phyloP scores from a whole-genome alignment of 306 rosid species.

The Leucaena leucocephala region DNA sequence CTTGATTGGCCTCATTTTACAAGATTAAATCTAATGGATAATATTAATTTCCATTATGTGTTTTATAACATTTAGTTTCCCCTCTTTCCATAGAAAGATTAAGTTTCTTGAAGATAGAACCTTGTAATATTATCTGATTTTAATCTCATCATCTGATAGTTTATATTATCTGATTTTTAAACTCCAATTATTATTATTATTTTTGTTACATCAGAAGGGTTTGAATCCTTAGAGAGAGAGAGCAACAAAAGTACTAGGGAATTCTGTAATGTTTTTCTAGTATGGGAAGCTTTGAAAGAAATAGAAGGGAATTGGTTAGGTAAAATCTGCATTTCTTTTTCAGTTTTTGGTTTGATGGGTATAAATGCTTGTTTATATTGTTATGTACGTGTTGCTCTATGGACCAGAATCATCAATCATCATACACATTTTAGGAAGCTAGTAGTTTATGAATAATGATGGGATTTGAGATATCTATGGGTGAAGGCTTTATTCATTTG shows the following conservation, averaged over 20 bases:
- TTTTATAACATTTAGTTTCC: not conserved
- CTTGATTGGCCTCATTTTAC: not conserved
- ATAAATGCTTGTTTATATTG: too few relatives aligned
- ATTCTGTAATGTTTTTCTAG: not conserved
- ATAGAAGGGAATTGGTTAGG: not conserved
- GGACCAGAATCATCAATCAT: too few relatives aligned
- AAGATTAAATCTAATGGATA: constrained; percentile 11
- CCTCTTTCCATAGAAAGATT: not conserved
- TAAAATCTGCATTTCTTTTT: not conserved
- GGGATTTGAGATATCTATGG: too few relatives aligned
- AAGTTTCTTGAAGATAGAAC: not conserved
- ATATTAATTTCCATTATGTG: not conserved
- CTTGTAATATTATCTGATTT: not conserved
- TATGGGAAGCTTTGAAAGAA: not conserved
- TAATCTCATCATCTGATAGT: not conserved
- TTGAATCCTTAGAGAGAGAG: too few relatives aligned
- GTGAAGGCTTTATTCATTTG: too few relatives aligned
- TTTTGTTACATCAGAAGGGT: too few relatives aligned
- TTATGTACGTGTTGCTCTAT: too few relatives aligned
- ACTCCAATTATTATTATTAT: too few relatives aligned
- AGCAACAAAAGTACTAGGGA: not conserved
- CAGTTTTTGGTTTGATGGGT: not conserved
- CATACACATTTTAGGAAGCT: not conserved
- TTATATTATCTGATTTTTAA: not conserved
- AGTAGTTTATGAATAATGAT: too few relatives aligned